These are phyloP conservation scores for Trypanosoma theileri DNA, from an alignment of 208 protist species.

Conservation along the genomic window DNA sequence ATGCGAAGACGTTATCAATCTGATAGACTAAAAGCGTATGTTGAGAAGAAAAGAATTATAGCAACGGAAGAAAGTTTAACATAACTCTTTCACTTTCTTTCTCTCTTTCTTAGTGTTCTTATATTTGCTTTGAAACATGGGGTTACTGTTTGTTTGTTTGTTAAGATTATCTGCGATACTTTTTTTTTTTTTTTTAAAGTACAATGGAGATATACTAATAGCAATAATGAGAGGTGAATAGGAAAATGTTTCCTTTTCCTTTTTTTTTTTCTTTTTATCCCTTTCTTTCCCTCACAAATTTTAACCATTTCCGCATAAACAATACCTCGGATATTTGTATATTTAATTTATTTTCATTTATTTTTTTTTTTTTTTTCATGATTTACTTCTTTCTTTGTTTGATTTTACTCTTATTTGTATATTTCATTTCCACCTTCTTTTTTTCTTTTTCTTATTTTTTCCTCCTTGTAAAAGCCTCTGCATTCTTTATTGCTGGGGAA, in stretches of 20 bases:
- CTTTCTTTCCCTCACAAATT: neutral
- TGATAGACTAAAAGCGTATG: constrained; percentile 37
- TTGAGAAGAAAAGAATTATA: constrained; percentile 13
- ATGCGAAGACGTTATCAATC: constrained; percentile 51
- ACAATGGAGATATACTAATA: too few species aligned
- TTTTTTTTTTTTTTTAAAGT: constrained; percentile 6
- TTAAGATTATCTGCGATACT: neutral
- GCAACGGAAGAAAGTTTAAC: constrained; percentile 1
- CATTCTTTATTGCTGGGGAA: neutral
- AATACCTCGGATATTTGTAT: too few species aligned
- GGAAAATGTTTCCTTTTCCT: neutral
- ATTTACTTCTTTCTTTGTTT: neutral
- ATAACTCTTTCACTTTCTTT: neutral
- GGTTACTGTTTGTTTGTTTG: neutral
- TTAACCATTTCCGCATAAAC: neutral
- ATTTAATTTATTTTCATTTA: too few species aligned
- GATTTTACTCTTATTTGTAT: neutral
- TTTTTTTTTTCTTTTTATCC: neutral
- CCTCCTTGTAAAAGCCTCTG: neutral
- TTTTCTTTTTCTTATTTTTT: neutral
- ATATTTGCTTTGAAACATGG: neutral
- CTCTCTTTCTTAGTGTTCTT: neutral
- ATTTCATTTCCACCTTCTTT: neutral
- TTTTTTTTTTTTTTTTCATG: neutral
- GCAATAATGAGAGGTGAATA: too few species aligned